A percentile compares a stretch with the other conserved stretches of the same genome.
Conservation (phyloP, 306 rosid genomes). For the Cajanus cajan region DNA sequence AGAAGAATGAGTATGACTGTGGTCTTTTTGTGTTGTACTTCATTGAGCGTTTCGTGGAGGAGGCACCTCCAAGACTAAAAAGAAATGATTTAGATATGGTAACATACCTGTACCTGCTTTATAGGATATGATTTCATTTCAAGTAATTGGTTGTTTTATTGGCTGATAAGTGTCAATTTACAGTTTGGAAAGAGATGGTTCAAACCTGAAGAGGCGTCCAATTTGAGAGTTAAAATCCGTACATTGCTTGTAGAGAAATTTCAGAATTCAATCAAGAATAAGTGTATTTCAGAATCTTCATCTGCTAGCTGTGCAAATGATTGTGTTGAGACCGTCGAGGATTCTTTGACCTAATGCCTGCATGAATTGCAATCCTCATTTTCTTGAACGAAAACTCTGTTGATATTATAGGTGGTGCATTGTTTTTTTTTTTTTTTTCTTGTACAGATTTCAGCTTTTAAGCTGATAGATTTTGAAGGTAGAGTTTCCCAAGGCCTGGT, state of each 20-base stretch:
- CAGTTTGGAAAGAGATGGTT: slow-evolving; percentile 93
- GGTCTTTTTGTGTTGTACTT: slow-evolving; percentile 89
- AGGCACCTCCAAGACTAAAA: slow-evolving; percentile 74
- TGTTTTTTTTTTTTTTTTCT: background rate
- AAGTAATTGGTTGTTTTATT: background rate
- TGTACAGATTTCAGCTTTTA: slow-evolving; percentile 31
- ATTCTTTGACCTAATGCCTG: slow-evolving; percentile 16
- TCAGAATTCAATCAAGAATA: slow-evolving; percentile 27
- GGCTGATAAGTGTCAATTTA: slow-evolving; percentile 19
- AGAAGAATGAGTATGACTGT: slow-evolving; percentile 88
- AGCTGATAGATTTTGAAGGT: background rate
- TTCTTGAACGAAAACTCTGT: slow-evolving; percentile 25
- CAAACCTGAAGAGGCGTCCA: slow-evolving; percentile 82
- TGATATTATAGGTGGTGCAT: slow-evolving; percentile 12
- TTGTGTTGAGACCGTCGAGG: background rate
- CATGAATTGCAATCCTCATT: background rate
- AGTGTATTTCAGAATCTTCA: slow-evolving; percentile 24
- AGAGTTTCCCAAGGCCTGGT: slow-evolving; percentile 8
- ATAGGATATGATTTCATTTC: background rate
- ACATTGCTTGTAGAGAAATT: slow-evolving; percentile 60
- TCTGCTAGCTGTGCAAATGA: slow-evolving; percentile 16
- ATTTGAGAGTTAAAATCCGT: slow-evolving; percentile 70
- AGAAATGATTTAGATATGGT: slow-evolving; percentile 77
- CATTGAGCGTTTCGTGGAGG: slow-evolving; percentile 82
- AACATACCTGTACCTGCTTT: background rate